Base-by-base conservation (phyloP, 164 flowering plant species). In the Macadamia tetraphylla region DNA sequence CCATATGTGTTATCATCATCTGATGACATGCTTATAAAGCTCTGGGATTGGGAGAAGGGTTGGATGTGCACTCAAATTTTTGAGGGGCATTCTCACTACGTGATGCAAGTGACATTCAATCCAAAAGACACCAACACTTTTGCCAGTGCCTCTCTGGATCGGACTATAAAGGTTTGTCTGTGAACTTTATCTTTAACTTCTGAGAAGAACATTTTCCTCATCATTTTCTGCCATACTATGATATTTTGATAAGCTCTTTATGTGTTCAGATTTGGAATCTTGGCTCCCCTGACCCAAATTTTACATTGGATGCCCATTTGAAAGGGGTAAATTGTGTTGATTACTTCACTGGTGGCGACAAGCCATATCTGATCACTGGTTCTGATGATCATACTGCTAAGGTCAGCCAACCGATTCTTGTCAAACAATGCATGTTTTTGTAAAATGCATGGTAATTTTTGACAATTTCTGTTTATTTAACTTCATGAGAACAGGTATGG, bases 21-120 rank as follows among this genome's bases (percentile, higher is more conserved):
- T 62, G 82, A 81, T 75, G 82, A 81, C 75, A 67, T 71, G 75
- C 73, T 74, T 42, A 74, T 81, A 49, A 79, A 79, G 84, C 82
- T 81, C 17, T 81, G 84, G 84, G 82, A 79, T 55, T 79, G 84
- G 84, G 84, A 79, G 56, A 81, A 79, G 70, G 80, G 75, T 14
- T 81, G 84, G 84, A 67, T 40, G 13, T 81, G 84, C 46, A 70
- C 71, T 69, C 80, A 74, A 60, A 70, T 73, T 35, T 79, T 79
- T 44, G 73, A 70, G 62, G 81, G 79, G 14, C 81, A 79, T 70
- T 73, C 76, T 17, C 76, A 73, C 67, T 78, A 53, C 18, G 57
- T 53, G 57, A 53, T 53, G 57, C 53, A 49, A 49, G 53, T 49
- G 53, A 49, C 53, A 4, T 49, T 49, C 15, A 49, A 49, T 14